A percentile compares a stretch with the other conserved stretches of the same genome.
These are phyloP conservation scores for Leptomonas seymouri DNA, from an alignment of 208 protist species.

Conservation along the genomic window DNA sequence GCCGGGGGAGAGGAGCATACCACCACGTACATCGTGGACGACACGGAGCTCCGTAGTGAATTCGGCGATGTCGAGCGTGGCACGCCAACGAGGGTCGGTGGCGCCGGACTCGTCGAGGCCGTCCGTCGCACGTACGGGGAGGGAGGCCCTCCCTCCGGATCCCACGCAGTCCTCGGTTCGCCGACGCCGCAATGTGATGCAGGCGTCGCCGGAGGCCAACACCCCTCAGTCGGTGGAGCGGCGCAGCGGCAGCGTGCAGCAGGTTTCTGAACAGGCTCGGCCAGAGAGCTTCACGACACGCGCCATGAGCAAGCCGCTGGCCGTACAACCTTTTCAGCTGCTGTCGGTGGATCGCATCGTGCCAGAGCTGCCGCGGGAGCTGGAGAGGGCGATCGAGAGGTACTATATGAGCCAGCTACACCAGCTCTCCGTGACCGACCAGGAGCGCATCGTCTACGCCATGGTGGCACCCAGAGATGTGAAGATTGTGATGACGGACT, in stretches of 20 bases:
- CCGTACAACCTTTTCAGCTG: slow-evolving; percentile 22
- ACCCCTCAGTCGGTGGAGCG: slow-evolving; percentile 2
- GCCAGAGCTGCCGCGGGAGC: slow-evolving; percentile 38
- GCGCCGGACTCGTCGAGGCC: too few relatives aligned
- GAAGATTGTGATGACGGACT: slow-evolving; percentile 45
- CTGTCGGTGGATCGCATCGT: slow-evolving; percentile 33
- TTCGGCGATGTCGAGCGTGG: slow-evolving; percentile 14
- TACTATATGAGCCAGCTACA: slow-evolving; percentile 51
- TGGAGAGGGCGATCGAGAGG: slow-evolving; percentile 41
- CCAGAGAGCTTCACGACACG: not conserved
- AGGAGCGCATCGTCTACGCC: slow-evolving; percentile 47
- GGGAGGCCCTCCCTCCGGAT: not conserved
- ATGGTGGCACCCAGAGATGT: slow-evolving; percentile 32
- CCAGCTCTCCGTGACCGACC: slow-evolving; percentile 36
- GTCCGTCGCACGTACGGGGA: slow-evolving; percentile 1
- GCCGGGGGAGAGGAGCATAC: not conserved
- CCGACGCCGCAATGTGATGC: slow-evolving; percentile 14
- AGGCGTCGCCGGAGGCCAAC: slow-evolving; percentile 1
- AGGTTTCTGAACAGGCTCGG: not conserved
- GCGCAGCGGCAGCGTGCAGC: slow-evolving; percentile 1
- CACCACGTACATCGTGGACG: slow-evolving; percentile 2
- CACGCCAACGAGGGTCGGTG: slow-evolving; percentile 2
- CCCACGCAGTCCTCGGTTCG: slow-evolving; percentile 3
- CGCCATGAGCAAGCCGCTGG: not conserved
- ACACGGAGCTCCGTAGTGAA: not conserved